phyloP scores from a whole-genome alignment of 2,329 filamentous ascomycete species.

The Thielaviopsis cerberus region DNA sequence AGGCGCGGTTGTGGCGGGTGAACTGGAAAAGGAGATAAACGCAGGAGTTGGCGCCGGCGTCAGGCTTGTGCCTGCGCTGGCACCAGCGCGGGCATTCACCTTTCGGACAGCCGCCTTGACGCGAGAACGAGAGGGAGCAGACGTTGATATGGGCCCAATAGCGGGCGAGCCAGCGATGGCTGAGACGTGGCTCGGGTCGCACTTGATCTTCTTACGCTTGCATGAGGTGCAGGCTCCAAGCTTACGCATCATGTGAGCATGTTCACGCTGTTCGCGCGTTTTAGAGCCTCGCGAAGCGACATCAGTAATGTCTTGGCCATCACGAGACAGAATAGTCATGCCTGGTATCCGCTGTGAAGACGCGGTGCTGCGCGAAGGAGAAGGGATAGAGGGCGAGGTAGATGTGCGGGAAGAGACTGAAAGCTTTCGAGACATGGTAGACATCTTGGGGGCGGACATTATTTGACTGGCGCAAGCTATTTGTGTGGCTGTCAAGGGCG shows the following conservation, averaged over 20 bases:
- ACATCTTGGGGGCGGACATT: not conserved
- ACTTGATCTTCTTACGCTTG: constrained; percentile 43
- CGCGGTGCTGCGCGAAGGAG: constrained; percentile 4
- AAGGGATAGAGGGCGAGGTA: not conserved
- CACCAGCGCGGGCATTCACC: not conserved
- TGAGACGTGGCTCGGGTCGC: constrained; percentile 38
- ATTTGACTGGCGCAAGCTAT: not conserved
- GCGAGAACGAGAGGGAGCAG: not conserved
- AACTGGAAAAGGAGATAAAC: not conserved
- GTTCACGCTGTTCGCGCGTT: constrained; percentile 49
- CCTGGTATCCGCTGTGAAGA: constrained; percentile 39
- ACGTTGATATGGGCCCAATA: constrained; percentile 14
- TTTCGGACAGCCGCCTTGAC: not conserved
- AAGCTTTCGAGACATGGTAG: constrained; percentile 1
- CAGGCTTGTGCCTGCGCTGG: too few species aligned
- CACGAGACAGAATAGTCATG: constrained; percentile 49
- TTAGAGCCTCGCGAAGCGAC: constrained; percentile 43
- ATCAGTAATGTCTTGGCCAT: constrained; percentile 44
- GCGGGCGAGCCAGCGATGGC: constrained; percentile 15
- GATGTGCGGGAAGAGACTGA: constrained; percentile 7
- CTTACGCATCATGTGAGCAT: constrained; percentile 47
- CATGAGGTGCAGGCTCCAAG: constrained; percentile 49
- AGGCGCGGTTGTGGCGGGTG: not conserved
- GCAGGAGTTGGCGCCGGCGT: not conserved
- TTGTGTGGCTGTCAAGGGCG: constrained; percentile 5